These are phyloP conservation scores for Pichia sp. DNA, from an alignment of 1,139 yeast species.

Conservation along the genomic window DNA sequence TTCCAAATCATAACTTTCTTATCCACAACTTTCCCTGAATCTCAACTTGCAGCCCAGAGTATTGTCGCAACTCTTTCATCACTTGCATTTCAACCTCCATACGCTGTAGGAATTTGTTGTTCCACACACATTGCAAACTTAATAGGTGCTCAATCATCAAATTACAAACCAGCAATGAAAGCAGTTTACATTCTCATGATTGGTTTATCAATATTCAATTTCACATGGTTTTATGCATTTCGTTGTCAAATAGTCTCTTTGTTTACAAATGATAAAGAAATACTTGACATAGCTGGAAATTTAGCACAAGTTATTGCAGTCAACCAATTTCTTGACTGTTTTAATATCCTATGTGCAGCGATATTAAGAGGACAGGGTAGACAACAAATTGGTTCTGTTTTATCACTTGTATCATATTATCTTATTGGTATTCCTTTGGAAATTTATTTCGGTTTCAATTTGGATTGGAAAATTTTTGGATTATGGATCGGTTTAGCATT, in stretches of 20 bases:
- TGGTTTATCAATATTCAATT: conserved; percentile 35
- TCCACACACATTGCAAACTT: conserved; percentile 84
- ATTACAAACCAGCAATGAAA: conserved; percentile 52
- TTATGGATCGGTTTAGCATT: conserved; percentile 80
- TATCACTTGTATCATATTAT: conserved; percentile 70
- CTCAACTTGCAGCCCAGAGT: conserved; percentile 81
- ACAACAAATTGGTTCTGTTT: conserved; percentile 73
- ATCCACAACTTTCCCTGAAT: conserved; percentile 66
- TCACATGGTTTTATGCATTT: conserved; percentile 46
- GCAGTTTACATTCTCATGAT: conserved; percentile 51
- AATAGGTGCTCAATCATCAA: conserved; percentile 54
- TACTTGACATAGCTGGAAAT: conserved; percentile 39
- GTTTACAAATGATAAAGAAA: conserved; percentile 63
- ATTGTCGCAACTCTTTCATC: conserved; percentile 81
- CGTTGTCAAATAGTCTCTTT: conserved; percentile 52
- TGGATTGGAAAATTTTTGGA: conserved; percentile 54
- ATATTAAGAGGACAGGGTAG: conserved; percentile 81
- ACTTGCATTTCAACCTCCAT: conserved; percentile 77
- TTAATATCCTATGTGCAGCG: conserved; percentile 79
- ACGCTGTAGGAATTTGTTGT: conserved; percentile 78
- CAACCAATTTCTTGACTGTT: conserved; percentile 70
- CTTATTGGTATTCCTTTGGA: conserved; percentile 65
- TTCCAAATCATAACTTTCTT: conserved; percentile 70
- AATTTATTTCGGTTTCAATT: conserved; percentile 50
- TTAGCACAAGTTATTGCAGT: conserved; percentile 67